Evolutionary conservation across 2,329 filamentous ascomycete genomes (phyloP).

Genomic region (Hypoxylon sp.): DNA sequence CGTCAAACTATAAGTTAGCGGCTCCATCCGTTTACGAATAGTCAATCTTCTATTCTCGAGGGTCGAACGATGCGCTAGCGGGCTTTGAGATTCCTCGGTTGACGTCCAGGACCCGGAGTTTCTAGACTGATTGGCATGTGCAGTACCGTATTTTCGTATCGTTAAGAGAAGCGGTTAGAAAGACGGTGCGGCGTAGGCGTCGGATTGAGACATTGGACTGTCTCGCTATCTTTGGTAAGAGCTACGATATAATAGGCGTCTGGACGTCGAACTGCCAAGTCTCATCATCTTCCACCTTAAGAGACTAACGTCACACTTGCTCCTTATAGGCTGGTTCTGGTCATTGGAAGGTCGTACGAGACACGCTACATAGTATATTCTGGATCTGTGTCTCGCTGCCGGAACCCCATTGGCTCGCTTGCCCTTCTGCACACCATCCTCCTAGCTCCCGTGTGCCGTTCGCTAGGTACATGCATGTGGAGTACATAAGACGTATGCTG

Average conservation of each 20-base stretch:
- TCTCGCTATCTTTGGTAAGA: neutral
- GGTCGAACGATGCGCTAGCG: neutral
- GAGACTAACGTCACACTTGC: slow-evolving; percentile 7
- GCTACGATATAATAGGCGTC: neutral
- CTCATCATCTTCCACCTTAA: neutral
- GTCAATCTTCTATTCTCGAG: neutral
- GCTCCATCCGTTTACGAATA: slow-evolving; percentile 15
- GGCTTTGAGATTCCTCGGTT: neutral
- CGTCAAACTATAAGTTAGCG: slow-evolving; percentile 24
- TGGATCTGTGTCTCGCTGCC: neutral
- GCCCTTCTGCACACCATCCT: slow-evolving; percentile 14
- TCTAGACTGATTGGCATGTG: neutral
- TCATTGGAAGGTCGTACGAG: slow-evolving; percentile 23
- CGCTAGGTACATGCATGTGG: slow-evolving; percentile 20
- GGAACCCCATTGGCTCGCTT: slow-evolving; percentile 31
- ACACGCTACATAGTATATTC: slow-evolving; percentile 5
- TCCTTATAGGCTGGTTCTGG: slow-evolving; percentile 14
- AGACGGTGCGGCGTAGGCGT: neutral
- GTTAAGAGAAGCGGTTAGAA: neutral
- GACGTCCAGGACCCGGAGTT: neutral
- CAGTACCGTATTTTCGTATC: neutral
- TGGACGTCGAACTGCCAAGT: neutral
- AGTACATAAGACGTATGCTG: slow-evolving; percentile 20
- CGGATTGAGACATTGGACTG: neutral
- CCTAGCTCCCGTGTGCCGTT: slow-evolving; percentile 12